A percentile compares a stretch with the other conserved stretches of the same genome.
Conservation (phyloP, 2,329 filamentous ascomycete species). For the Akanthomyces dipterigenus region DNA sequence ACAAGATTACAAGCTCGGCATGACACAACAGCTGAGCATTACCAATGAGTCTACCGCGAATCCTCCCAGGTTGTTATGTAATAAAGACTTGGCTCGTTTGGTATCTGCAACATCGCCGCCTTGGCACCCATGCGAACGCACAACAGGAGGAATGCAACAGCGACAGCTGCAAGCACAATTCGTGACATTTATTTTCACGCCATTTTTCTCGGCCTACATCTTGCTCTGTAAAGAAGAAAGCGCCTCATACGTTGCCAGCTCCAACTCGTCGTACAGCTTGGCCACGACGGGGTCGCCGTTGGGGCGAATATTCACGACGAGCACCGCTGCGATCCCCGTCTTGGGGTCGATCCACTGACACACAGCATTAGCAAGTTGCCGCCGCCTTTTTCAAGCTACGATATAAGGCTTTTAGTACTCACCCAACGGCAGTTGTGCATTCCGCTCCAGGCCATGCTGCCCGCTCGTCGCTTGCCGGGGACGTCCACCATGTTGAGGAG, state of each 20-base stretch:
- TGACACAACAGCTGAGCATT: not conserved
- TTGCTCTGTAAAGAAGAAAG: not conserved
- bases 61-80: too few species aligned
- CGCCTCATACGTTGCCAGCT: conserved; percentile 30
- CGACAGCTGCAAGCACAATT: not conserved
- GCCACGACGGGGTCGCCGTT: conserved; percentile 30
- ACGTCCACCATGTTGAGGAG: conserved; percentile 33
- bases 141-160: not conserved
- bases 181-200: not conserved
- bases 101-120: too few species aligned
- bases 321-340: conserved; percentile 32
- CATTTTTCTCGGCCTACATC: not conserved
- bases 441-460: conserved; percentile 39
- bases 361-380: not conserved
- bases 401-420: conserved; percentile 19
- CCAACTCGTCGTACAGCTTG: conserved; percentile 32
- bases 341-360: conserved; percentile 30
- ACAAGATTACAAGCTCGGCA: not conserved
- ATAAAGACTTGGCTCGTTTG: too few species aligned
- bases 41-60: not conserved
- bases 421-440: conserved; percentile 38
- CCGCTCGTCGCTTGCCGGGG: conserved; percentile 32
- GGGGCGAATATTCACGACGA: conserved; percentile 33
- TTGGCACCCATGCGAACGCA: not conserved
- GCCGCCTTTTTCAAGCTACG: not conserved